Base-by-base conservation (phyloP, 257 asterid species). In the Solanum etuberosum region DNA sequence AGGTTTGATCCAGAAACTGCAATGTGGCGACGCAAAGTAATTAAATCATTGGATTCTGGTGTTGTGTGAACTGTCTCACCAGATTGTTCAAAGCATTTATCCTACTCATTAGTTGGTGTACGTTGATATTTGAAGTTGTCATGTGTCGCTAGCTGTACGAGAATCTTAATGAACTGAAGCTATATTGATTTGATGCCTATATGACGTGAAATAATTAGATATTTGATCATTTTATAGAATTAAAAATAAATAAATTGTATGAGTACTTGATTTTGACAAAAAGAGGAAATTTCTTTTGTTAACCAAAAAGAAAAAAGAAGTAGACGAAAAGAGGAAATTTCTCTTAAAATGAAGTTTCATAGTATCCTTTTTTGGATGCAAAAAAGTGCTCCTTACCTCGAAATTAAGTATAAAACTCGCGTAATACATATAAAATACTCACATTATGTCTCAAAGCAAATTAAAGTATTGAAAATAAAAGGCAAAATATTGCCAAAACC, bases 1-100 rank as follows among this genome's bases (percentile, higher is more conserved):
- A 90, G 95, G 83, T 97, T 95, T 85, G 98, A 96, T 78, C 98
- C 99, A 2, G 95, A 93, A 88, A 93, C 96, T 86, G 97, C 98
- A 25, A 88, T 91, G 87, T 97, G 99, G 99, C 89, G 93, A 80
- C 95, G 99, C 48, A 93, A 90, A 81, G 93, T 91, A 42, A 96
- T 97, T 83, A 96, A 97, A 89, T 88, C 96, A 59, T 90, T 94
- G 67, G 89, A 93, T 70, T 70, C 88, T 86, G 85, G 81, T 86
- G 78, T 88, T 25, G 70, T 42, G 43, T 92, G 86, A 94, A 85
- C 4, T 34, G 68, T 40, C 32, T 32, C 46, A 27, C 63, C 37
- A 25, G 84, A 25, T 42, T 77, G n/a, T 77, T 42, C n/a, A 25
- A 77, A 78, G 16, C 63, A 78, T n/a, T 76, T 76, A 12, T 20